Percentiles rank a stretch among this genome's conserved stretches.
Conservation (phyloP, 176 grass and related monocot genomes). For the Panicum miliaceum region DNA sequence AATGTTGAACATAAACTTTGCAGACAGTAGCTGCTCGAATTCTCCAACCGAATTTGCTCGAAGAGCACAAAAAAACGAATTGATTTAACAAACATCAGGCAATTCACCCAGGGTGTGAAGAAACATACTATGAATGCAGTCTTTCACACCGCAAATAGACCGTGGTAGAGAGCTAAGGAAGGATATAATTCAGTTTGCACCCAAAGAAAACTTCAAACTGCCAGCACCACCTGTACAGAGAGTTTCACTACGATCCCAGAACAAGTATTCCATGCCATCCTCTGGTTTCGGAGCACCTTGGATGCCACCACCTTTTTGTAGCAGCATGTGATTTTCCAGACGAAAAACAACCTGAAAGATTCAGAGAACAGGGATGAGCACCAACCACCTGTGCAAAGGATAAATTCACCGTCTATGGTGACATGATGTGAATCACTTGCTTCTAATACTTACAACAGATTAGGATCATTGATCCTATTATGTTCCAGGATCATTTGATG, state of each 20-base stretch:
- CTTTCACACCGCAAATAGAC: neutral
- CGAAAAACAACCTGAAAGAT: slow-evolving; percentile 44
- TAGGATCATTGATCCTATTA: neutral
- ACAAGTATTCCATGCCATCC: neutral
- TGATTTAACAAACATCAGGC: neutral
- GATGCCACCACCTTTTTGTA: neutral
- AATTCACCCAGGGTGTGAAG: neutral
- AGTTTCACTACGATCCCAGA: slow-evolving; percentile 6
- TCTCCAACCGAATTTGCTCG: neutral
- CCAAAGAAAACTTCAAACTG: neutral
- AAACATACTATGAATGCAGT: neutral
- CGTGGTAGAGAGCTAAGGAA: neutral
- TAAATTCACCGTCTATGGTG: neutral
- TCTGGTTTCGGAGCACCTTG: neutral
- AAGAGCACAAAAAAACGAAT: neutral
- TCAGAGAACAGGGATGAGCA: slow-evolving; percentile 1
- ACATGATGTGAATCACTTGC: neutral
- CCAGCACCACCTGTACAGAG: neutral
- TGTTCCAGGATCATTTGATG: slow-evolving; percentile 38
- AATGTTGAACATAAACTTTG: neutral
- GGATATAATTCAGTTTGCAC: neutral
- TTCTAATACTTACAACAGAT: slow-evolving; percentile 18
- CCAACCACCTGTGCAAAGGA: neutral
- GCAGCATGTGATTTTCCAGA: slow-evolving; percentile 25
- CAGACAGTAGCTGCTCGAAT: neutral